phyloP scores from a whole-genome alignment of 768 basidiomycete species.

The Agrocybe chaxingu region DNA sequence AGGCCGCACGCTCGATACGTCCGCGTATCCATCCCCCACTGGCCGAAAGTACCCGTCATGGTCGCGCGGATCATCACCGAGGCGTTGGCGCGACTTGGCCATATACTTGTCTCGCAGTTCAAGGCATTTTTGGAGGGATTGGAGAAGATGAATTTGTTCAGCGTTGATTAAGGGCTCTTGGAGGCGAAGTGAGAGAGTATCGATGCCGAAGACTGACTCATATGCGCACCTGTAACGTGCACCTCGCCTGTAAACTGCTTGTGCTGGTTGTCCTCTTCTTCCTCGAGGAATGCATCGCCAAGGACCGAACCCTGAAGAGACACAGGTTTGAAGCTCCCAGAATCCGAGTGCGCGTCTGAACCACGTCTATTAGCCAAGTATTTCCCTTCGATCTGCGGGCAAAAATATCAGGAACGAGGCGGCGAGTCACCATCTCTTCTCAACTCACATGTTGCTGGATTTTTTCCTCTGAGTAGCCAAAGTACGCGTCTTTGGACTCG shows the following conservation, averaged over 20 bases:
- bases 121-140: slow-evolving; percentile 80
- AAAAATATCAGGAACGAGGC: slow-evolving; percentile 2
- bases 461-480: slow-evolving; percentile 79
- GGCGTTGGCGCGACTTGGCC: slow-evolving; percentile 76
- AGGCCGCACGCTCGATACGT: slow-evolving; percentile 66
- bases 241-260: slow-evolving; percentile 23
- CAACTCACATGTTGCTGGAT: slow-evolving; percentile 64
- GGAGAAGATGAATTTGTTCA: slow-evolving; percentile 57
- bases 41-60: slow-evolving; percentile 79
- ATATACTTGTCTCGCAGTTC: slow-evolving; percentile 97
- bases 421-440: background rate
- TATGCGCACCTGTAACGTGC: slow-evolving; percentile 26
- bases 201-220: background rate
- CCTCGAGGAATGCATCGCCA: slow-evolving; percentile 27
- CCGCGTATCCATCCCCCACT: slow-evolving; percentile 57
- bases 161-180: slow-evolving; percentile 32
- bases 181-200: background rate
- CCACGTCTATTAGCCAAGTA: slow-evolving; percentile 61
- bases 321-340: slow-evolving; percentile 31
- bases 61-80: slow-evolving; percentile 94
- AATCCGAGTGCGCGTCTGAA: slow-evolving; percentile 51
- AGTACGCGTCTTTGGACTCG: slow-evolving; percentile 69
- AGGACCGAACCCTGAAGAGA: slow-evolving; percentile 17
- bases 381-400: slow-evolving; percentile 68
- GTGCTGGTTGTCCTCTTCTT: slow-evolving; percentile 28